These are phyloP conservation scores for Fonsecaea multimorphosa DNA, from an alignment of 2,329 filamentous ascomycete genomes.

Conservation along the genomic window DNA sequence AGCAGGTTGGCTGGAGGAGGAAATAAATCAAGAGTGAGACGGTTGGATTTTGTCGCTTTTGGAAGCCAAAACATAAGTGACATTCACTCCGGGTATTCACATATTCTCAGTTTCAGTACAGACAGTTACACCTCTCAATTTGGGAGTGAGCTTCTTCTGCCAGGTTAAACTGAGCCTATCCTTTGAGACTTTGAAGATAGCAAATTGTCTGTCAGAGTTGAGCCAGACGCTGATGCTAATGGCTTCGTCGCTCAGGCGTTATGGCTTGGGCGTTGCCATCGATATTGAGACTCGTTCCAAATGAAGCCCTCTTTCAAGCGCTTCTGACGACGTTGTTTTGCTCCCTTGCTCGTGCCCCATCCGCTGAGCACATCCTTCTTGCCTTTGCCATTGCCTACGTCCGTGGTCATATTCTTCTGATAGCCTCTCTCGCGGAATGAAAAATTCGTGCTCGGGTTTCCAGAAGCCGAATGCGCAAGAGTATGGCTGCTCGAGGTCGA, in stretches of 20 bases:
- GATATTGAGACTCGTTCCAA: neutral
- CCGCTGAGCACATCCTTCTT: neutral
- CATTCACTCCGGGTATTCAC: neutral
- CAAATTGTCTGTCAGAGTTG: no score
- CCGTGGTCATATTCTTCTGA: neutral
- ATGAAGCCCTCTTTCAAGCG: neutral
- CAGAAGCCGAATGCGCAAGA: neutral
- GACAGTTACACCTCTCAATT: no score
- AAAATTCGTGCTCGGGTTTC: neutral
- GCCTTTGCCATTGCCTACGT: neutral
- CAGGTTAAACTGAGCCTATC: no score
- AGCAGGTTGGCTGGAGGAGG: neutral
- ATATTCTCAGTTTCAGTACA: neutral
- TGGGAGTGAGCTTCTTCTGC: neutral
- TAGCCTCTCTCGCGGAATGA: neutral
- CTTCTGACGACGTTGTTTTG: neutral
- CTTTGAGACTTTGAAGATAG: no score
- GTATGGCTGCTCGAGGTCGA: neutral
- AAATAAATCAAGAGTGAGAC: neutral
- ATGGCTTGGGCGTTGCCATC: neutral
- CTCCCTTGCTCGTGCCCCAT: neutral
- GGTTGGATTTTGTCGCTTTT: neutral
- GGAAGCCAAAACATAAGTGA: neutral
- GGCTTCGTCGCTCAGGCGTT: neutral
- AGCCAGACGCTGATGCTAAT: neutral